Base-by-base conservation (phyloP, 768 basidiomycete species). In the Lactarius pseudohatsudake region DNA sequence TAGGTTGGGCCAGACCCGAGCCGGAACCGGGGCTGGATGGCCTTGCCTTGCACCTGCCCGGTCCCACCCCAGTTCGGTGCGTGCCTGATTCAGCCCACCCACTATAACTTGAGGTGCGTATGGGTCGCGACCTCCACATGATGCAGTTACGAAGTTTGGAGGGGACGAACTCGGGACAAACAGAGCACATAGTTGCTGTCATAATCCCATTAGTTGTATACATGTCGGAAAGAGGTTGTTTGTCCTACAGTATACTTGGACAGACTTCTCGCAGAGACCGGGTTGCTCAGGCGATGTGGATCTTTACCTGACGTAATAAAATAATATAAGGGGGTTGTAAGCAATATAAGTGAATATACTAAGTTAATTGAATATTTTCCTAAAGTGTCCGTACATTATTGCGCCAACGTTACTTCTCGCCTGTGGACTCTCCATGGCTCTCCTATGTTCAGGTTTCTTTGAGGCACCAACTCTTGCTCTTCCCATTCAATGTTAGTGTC, bases 301-400 rank as follows among this genome's bases (percentile, higher is more conserved):
- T 50, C 50, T n/a, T 55, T 53, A 28, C 3, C 40, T 61, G 47
- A 18, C 34, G 22, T 6, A 34, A 54, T 66, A 66, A 57, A 34
- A 22, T 58, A 62, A 66, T 66, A 66, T 66, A 66, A 62, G 50
- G 61, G 36, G 54, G 16, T n/a, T 66, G 58, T 57, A 54, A 54
- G 26, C 22, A 66, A 11, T 58, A 66, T 62, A 66, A 57, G 61
- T 62, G 3, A 45, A 66, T 43, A 61, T 62, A 53, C 22, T 53
- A 66, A 62, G 61, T 40, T 66, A 66, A 41, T 62, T 53, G 40
- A 38, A 34, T 32, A 26, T 50, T 41, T 62, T 57, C 55, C 34
- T 22, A 36, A 50, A 47, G n/a, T 32, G 53, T 40, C 47, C 56
- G 34, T 47, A 22, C 53, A 11, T 53, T 30, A 59, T 55, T 34